Base-by-base conservation (phyloP, 1,284 basidiomycete genomes). In the Heterobasidion occidentale region DNA sequence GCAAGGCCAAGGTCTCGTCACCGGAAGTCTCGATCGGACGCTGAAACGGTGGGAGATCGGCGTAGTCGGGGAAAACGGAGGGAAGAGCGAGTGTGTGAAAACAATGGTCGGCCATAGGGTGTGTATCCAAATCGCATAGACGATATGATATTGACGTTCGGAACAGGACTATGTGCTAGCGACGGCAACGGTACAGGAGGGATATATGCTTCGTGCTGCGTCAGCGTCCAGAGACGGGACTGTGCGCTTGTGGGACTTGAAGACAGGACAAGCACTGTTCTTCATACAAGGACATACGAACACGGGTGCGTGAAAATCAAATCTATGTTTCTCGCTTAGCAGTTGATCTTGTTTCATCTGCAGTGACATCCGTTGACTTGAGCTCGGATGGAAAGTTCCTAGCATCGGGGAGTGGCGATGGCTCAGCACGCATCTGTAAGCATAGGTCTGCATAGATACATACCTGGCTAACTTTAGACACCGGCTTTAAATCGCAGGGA, bases 211-310 rank as follows among this genome's bases (percentile, higher is more conserved):
- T 60, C 95, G 90, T 86, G 85, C 95, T 61, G 90, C 93, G 3
- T 92, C 90, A 19, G 92, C 92, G 27, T 93, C 90, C 19, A 95
- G 95, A 69, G 94, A 97, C 70, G 83, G 92, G 20, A 86, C 87
- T 1, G 90, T 96, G 42, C 86, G 91, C 68, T 90, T 94, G 68
- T 96, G 92, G 92, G 90, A 95, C 66, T 81, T 88, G 15, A 76
- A 77, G 58, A 83, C 79, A 7, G 89, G 84, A 1, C 80, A 84
- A 61, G 81, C 88, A 46, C 91, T 94, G 66, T 84, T 91, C 62
- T 86, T 92, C 76, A 73, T 96, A 7, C 90, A 93, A 69, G 92
- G 92, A 2, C 92, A 95, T 71, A 94, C 92, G 71, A 94, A 94
- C 68, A 88, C 88, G 45, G 86, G 79, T 85, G 55, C 50, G 77